Conservation (phyloP, 2,329 filamentous ascomycete species). For the Bertia moriformis region DNA sequence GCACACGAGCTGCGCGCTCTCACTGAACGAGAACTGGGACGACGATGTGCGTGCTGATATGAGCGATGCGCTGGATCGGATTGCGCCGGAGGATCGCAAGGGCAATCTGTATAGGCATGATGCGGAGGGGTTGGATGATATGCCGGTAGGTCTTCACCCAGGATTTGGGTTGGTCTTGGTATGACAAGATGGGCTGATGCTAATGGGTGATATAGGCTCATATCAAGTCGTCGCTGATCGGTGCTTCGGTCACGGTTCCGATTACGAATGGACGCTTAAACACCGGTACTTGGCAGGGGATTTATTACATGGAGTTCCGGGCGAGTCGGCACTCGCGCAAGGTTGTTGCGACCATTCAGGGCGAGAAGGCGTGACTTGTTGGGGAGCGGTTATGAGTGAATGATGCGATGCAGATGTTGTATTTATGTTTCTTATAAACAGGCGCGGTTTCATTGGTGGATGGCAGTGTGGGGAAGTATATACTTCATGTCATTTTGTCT, state of each 20-base stretch:
- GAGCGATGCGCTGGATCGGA: conserved; percentile 81
- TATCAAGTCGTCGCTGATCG: conserved; percentile 79
- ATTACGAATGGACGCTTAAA: conserved; percentile 73
- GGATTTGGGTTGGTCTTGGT: not conserved
- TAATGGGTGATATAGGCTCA: conserved; percentile 48
- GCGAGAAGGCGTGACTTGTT: conserved; percentile 41
- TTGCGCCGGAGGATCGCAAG: conserved; percentile 64
- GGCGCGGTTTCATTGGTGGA: no score
- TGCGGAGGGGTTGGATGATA: conserved; percentile 81
- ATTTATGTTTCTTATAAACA: no score
- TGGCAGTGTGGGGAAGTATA: no score
- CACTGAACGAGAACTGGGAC: conserved; percentile 69
- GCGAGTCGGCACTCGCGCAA: conserved; percentile 60
- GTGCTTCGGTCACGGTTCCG: conserved; percentile 78
- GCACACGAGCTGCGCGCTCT: conserved; percentile 83
- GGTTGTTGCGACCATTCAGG: conserved; percentile 87
- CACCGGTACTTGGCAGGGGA: conserved; percentile 67
- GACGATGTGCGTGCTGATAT: conserved; percentile 66
- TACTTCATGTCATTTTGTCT: no score
- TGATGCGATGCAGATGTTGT: no score
- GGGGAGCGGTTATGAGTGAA: not conserved
- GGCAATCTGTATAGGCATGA: conserved; percentile 72
- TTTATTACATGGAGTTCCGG: conserved; percentile 90
- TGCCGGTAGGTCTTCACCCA: conserved; percentile 57
- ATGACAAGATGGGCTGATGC: no score